Percentiles rank a stretch among this genome's conserved stretches.
phyloP scores from a whole-genome alignment of 768 basidiomycete genomes.

The Phaeotremella skinneri region DNA sequence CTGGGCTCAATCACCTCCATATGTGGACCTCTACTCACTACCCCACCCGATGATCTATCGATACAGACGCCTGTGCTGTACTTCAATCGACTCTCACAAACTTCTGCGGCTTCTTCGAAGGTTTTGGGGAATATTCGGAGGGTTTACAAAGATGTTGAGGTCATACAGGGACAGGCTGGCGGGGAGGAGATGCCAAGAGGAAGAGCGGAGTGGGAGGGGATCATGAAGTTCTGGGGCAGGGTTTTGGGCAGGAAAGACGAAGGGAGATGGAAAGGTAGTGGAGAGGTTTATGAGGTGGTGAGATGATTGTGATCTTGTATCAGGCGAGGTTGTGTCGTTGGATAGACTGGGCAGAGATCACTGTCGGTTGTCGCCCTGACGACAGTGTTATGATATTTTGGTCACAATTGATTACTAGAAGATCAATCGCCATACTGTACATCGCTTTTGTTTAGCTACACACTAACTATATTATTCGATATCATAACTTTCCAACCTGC shows the following conservation, averaged over 20 bases:
- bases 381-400: too few relatives aligned
- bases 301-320: conserved; percentile 19
- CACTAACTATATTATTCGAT: background rate
- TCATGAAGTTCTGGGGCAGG: conserved; percentile 50
- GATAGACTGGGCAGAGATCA: too few relatives aligned
- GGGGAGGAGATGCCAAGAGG: conserved; percentile 42
- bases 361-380: too few relatives aligned
- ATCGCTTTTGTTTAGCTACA: background rate
- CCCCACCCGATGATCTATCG: conserved; percentile 20
- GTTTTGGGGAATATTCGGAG: conserved; percentile 13
- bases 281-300: conserved; percentile 50
- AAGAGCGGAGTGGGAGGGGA: conserved; percentile 41
- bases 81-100: conserved; percentile 29
- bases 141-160: conserved; percentile 31
- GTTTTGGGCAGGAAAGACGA: conserved; percentile 34
- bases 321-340: too few relatives aligned
- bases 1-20: conserved; percentile 37
- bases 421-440: too few relatives aligned
- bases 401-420: too few relatives aligned
- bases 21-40: conserved; percentile 36
- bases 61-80: conserved; percentile 34
- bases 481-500: too few relatives aligned
- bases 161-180: conserved; percentile 22
- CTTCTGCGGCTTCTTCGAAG: conserved; percentile 21
- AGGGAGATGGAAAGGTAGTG: conserved; percentile 39